Evolutionary conservation across 768 basidiomycete genomes (phyloP).

Genomic region (Dacryopinax primogenitus): DNA sequence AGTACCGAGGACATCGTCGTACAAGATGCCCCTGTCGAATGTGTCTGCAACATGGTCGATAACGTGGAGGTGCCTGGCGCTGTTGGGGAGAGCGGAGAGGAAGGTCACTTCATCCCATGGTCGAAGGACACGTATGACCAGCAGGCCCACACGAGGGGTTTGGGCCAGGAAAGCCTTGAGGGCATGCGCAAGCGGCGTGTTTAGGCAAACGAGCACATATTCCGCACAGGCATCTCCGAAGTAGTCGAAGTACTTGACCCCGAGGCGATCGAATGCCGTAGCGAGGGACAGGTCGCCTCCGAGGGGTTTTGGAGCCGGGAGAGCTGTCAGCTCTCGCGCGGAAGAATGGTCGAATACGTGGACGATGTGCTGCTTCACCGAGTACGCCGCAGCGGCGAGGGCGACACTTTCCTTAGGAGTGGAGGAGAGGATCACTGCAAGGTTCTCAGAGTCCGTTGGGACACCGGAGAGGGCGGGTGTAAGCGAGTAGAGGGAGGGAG

Average conservation of each 20-base stretch:
- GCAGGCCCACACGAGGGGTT: slow-evolving; percentile 43
- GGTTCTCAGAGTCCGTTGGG: slow-evolving; percentile 36
- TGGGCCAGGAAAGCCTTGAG: slow-evolving; percentile 39
- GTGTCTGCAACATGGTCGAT: slow-evolving; percentile 63
- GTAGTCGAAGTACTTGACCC: slow-evolving; percentile 71
- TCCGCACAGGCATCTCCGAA: slow-evolving; percentile 49
- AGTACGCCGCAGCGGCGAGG: slow-evolving; percentile 64
- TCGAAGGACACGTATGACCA: slow-evolving; percentile 65
- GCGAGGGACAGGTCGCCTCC: slow-evolving; percentile 28
- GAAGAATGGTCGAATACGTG: slow-evolving; percentile 84
- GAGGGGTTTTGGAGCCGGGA: slow-evolving; percentile 32
- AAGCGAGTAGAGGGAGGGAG: slow-evolving; percentile 62
- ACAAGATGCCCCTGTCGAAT: slow-evolving; percentile 50
- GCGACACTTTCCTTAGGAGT: slow-evolving; percentile 73
- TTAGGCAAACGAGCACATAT: slow-evolving; percentile 56
- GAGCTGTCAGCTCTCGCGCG: slow-evolving; percentile 59
- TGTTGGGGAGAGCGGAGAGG: slow-evolving; percentile 43
- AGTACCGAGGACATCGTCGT: slow-evolving; percentile 48
- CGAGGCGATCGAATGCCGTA: slow-evolving; percentile 41
- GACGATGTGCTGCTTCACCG: slow-evolving; percentile 54
- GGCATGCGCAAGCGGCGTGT: slow-evolving; percentile 60
- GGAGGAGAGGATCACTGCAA: slow-evolving; percentile 68
- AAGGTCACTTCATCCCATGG: slow-evolving; percentile 70
- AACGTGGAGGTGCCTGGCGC: slow-evolving; percentile 50
- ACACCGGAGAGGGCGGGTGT: slow-evolving; percentile 39